phyloP scores from a whole-genome alignment of 768 basidiomycete genomes.

The Trametes cubensis region DNA sequence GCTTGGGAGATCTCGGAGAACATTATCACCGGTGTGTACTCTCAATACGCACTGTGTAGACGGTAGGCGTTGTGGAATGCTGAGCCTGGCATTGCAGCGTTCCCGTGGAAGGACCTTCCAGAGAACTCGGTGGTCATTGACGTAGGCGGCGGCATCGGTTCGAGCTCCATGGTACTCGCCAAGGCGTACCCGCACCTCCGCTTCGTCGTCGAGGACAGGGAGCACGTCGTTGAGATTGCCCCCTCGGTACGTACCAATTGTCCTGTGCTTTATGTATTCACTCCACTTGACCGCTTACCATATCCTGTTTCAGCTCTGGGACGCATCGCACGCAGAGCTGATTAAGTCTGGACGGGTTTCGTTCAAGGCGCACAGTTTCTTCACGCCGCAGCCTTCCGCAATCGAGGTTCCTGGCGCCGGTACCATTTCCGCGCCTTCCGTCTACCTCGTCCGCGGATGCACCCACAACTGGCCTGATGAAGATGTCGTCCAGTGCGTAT shows the following conservation, averaged over 20 bases:
- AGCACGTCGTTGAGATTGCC: conserved; percentile 42
- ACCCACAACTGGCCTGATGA: conserved; percentile 22
- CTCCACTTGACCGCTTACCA: too few relatives aligned
- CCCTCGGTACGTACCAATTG: conserved; percentile 8
- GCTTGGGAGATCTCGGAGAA: conserved; percentile 26
- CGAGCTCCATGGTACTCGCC: conserved; percentile 21
- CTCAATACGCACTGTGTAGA: neutral
- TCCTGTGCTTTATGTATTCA: neutral
- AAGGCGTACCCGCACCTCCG: conserved; percentile 20
- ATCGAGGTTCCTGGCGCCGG: conserved; percentile 13
- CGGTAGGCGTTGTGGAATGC: neutral
- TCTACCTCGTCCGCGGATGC: conserved; percentile 16
- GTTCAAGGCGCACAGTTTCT: conserved; percentile 17
- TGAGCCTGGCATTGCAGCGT: conserved; percentile 8
- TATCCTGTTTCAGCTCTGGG: conserved; percentile 8
- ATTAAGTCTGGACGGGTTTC: conserved; percentile 7
- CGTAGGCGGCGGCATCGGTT: conserved; percentile 26
- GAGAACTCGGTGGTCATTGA: conserved; percentile 19
- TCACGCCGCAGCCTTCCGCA: conserved; percentile 7
- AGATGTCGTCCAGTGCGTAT: neutral
- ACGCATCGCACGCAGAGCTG: neutral
- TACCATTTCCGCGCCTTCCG: neutral
- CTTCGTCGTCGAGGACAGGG: conserved; percentile 24
- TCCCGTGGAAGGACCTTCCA: conserved; percentile 23
- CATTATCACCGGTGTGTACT: conserved; percentile 3